Evolutionary conservation across 2,329 filamentous ascomycete genomes (phyloP).

Genomic region (Cercospora berteroae): DNA sequence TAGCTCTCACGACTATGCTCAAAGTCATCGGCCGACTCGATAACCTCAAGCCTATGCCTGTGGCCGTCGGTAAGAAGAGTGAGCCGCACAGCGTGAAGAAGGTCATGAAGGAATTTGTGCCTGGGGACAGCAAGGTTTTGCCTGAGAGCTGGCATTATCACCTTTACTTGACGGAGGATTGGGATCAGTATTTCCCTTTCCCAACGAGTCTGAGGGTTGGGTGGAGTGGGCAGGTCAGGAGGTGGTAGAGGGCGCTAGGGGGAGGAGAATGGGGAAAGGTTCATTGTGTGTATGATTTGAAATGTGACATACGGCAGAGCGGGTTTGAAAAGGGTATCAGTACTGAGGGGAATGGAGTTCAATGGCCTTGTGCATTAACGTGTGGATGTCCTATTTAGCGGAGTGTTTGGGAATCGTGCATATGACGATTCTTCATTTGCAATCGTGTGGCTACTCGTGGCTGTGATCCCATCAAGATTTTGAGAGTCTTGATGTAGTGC

Average conservation of each 20-base stretch:
- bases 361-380: neutral
- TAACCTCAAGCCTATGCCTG: constrained; percentile 41
- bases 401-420: neutral
- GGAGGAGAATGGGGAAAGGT: neutral
- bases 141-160: constrained; percentile 40
- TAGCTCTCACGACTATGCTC: constrained; percentile 48
- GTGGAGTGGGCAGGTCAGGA: constrained; percentile 30
- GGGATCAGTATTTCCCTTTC: constrained; percentile 49
- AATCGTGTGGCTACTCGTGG: neutral
- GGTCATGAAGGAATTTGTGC: constrained; percentile 39
- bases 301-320: neutral
- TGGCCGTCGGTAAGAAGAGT: constrained; percentile 34
- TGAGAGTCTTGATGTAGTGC: neutral
- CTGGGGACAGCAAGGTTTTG: constrained; percentile 35
- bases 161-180: constrained; percentile 49
- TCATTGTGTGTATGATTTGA: neutral
- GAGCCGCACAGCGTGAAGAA: constrained; percentile 45
- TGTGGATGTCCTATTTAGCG: neutral
- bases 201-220: constrained; percentile 43
- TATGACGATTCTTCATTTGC: neutral
- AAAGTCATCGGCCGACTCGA: constrained; percentile 44
- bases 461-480: neutral
- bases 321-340: neutral
- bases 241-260: neutral
- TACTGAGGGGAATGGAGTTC: neutral